Evolutionary conservation across 768 basidiomycete species (phyloP).

Genomic region (Amanita exitialis): DNA sequence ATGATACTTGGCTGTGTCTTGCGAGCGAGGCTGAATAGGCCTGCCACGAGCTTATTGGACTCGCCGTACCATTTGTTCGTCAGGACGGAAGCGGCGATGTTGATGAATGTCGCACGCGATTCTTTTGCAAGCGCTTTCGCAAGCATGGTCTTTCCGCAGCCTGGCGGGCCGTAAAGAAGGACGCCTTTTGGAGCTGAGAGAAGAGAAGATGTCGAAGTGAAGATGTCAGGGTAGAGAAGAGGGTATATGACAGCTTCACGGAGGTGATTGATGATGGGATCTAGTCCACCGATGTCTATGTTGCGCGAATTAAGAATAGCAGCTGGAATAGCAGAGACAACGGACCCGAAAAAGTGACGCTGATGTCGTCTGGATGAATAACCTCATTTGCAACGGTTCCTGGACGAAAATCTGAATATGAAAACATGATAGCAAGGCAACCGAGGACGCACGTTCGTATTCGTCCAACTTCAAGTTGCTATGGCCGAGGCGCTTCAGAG

Average conservation of each 20-base stretch:
- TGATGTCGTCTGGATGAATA: conserved; percentile 86
- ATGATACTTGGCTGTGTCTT: conserved; percentile 95
- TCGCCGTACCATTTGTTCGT: conserved; percentile 43
- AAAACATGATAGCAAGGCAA: neutral
- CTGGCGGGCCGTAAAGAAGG: conserved; percentile 90
- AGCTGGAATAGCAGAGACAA: neutral
- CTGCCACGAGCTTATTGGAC: conserved; percentile 89
- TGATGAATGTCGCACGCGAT: conserved; percentile 92
- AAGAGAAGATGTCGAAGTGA: conserved; percentile 70
- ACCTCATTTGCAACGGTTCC: conserved; percentile 87
- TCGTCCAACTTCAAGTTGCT: conserved; percentile 73
- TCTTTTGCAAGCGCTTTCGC: conserved; percentile 97
- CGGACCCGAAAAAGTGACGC: conserved; percentile 63
- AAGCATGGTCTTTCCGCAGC: conserved; percentile 99
- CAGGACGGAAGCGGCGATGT: conserved; percentile 36
- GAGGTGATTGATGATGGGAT: conserved; percentile 79
- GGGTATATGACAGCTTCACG: conserved; percentile 96
- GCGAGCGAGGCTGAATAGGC: conserved; percentile 84
- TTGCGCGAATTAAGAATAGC: conserved; percentile 9
- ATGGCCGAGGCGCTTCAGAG: conserved; percentile 63
- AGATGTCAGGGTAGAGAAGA: conserved; percentile 82
- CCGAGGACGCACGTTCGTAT: conserved; percentile 66
- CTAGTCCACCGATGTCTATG: conserved; percentile 86
- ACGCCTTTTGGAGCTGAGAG: conserved; percentile 94
- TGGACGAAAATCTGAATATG: conserved; percentile 15